Percentiles rank a stretch among this genome's conserved stretches.
Evolutionary conservation across 129 eudicot genomes (phyloP).

Genomic region (Flaveria sonorensis): DNA sequence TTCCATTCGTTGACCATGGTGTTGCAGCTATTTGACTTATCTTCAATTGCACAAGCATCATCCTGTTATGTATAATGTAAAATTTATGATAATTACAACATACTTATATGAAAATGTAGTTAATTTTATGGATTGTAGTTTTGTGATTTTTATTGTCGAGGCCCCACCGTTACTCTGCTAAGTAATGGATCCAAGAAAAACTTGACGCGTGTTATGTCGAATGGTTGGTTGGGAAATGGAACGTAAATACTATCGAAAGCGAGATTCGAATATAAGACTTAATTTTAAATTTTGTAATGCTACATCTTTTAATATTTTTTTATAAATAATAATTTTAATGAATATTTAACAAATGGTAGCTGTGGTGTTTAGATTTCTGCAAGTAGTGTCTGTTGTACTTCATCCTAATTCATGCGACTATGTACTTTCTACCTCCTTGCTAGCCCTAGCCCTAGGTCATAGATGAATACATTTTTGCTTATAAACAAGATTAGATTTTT

Average conservation of each 20-base stretch:
- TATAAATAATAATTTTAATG: background rate
- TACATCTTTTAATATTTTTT: background rate
- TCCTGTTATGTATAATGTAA: conserved; percentile 19
- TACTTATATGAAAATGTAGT: background rate
- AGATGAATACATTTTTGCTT: background rate
- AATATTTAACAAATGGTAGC: background rate
- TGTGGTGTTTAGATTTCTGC: background rate
- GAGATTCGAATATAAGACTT: too few relatives aligned
- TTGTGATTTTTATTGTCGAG: too few relatives aligned
- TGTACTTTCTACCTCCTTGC: background rate
- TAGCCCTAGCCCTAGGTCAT: background rate
- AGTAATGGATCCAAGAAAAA: too few relatives aligned
- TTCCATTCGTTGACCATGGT: conserved; percentile 38
- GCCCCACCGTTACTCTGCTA: too few relatives aligned
- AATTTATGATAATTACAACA: background rate
- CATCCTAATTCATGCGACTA: background rate
- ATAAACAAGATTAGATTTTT: too few relatives aligned
- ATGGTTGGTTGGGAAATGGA: too few relatives aligned
- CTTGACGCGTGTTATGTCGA: too few relatives aligned
- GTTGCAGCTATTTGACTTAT: conserved; percentile 27
- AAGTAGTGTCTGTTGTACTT: background rate
- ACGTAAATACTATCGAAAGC: too few relatives aligned
- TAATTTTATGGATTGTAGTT: too few relatives aligned
- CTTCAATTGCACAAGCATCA: conserved; percentile 22
- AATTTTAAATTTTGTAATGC: background rate